Evolutionary conservation across 495 filamentous ascomycete genomes (phyloP).

Genomic region (Neurospora sp.): DNA sequence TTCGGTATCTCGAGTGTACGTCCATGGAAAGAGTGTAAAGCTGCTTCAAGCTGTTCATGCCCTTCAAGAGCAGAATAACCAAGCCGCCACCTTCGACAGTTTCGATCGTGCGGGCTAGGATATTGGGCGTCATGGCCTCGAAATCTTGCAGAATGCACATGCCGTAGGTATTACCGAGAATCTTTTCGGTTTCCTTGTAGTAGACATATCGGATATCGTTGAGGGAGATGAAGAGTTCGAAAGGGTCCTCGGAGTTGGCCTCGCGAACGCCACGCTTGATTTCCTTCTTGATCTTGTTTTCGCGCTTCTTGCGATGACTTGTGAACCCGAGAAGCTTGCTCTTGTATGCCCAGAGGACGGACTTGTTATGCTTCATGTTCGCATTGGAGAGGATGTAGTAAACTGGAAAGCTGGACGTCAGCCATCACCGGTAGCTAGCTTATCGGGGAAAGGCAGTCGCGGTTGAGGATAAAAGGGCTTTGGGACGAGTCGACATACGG

Average conservation of each 20-base stretch:
- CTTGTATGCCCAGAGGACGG: slow-evolving; percentile 98
- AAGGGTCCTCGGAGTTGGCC: slow-evolving; percentile 90
- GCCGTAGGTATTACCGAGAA: slow-evolving; percentile 95
- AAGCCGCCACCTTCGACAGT: slow-evolving; percentile 95
- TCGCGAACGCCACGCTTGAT: slow-evolving; percentile 93
- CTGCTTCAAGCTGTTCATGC: slow-evolving; percentile 95
- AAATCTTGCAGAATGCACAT: slow-evolving; percentile 99
- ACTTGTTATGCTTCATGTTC: slow-evolving; percentile 93
- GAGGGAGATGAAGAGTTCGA: slow-evolving; percentile 94
- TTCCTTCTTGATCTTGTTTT: slow-evolving; percentile 95
- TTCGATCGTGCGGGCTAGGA: slow-evolving; percentile 89
- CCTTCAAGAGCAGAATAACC: slow-evolving; percentile 82
- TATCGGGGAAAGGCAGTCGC: background rate
- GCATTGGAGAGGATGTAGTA: slow-evolving; percentile 87
- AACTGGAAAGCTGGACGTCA: slow-evolving; percentile 27
- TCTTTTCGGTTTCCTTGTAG: slow-evolving; percentile 99
- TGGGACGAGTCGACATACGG: slow-evolving; percentile 14
- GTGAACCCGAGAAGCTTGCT: slow-evolving; percentile 93
- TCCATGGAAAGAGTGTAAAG: slow-evolving; percentile 98
- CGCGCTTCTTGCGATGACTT: slow-evolving; percentile 87
- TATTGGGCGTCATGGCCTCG: slow-evolving; percentile 92
- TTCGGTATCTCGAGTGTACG: slow-evolving; percentile 91
- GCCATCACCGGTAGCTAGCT: background rate
- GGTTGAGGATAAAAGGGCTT: background rate
- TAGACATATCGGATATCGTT: slow-evolving; percentile 98